Conservation (phyloP, 305 asterid species). For the Fraxinus latifolia region DNA sequence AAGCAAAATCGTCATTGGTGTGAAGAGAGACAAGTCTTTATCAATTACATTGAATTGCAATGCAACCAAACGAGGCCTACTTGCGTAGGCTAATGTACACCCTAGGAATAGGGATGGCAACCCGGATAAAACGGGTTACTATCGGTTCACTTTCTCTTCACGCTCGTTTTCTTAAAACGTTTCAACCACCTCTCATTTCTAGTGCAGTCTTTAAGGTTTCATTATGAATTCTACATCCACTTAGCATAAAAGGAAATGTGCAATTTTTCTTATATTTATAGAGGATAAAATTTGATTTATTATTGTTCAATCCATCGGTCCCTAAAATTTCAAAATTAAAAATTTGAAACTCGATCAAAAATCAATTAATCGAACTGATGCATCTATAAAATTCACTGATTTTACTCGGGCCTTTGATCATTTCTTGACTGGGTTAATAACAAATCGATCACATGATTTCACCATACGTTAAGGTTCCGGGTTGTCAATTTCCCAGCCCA, state of each 20-base stretch:
- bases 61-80: background rate
- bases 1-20: background rate
- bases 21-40: background rate
- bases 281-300: background rate
- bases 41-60: background rate
- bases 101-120: background rate
- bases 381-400: background rate
- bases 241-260: background rate
- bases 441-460: background rate
- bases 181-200: background rate
- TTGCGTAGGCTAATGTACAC: background rate
- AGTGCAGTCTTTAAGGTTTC: background rate
- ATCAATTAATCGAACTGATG: background rate
- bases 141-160: background rate
- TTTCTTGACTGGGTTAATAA: background rate
- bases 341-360: background rate
- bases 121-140: background rate
- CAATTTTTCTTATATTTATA: background rate
- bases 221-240: background rate
- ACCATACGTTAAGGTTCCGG: background rate
- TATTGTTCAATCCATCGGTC: background rate
- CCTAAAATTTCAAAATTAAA: background rate
- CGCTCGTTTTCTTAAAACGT: background rate
- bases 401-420: background rate
- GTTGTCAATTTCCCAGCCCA: background rate